Conservation (phyloP, 2,329 filamentous ascomycete species). For the Arthrobotrys iridis region DNA sequence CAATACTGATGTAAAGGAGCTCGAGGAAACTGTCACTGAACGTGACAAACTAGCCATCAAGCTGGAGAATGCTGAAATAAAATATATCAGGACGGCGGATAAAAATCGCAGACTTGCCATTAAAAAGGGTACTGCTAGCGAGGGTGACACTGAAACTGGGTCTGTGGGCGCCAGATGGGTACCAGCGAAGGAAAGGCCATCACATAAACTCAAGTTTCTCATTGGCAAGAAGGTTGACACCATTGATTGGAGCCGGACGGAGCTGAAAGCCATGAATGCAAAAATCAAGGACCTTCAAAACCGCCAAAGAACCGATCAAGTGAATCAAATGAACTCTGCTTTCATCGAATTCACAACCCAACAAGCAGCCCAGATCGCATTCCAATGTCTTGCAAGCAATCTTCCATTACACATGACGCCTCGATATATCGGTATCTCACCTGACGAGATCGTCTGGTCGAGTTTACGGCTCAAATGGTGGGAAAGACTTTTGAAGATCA, state of each 20-base stretch:
- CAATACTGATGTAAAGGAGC: constrained; percentile 76
- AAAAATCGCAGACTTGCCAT: constrained; percentile 72
- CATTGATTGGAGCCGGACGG: constrained; percentile 84
- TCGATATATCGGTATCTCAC: constrained; percentile 82
- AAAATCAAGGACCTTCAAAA: constrained; percentile 75
- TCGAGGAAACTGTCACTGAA: constrained; percentile 82
- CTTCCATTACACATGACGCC: constrained; percentile 86
- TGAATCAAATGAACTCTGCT: constrained; percentile 75
- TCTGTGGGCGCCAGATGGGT: constrained; percentile 79
- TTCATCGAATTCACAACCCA: constrained; percentile 91
- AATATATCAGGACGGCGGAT: constrained; percentile 82
- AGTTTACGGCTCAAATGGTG: constrained; percentile 86
- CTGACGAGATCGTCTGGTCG: constrained; percentile 85
- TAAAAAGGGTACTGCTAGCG: constrained; percentile 61
- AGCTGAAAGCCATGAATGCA: constrained; percentile 79
- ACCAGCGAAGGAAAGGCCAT: constrained; percentile 76
- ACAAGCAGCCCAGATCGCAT: constrained; percentile 84
- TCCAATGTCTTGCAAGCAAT: constrained; percentile 87
- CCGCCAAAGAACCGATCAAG: constrained; percentile 73
- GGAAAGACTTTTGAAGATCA: constrained; percentile 79
- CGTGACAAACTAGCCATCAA: constrained; percentile 81
- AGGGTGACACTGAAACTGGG: constrained; percentile 66
- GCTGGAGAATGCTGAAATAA: constrained; percentile 86
- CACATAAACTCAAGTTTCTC: constrained; percentile 76
- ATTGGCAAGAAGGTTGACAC: constrained; percentile 92